Base-by-base conservation (phyloP, 2,329 filamentous ascomycete species). In the Xylaria digitata region DNA sequence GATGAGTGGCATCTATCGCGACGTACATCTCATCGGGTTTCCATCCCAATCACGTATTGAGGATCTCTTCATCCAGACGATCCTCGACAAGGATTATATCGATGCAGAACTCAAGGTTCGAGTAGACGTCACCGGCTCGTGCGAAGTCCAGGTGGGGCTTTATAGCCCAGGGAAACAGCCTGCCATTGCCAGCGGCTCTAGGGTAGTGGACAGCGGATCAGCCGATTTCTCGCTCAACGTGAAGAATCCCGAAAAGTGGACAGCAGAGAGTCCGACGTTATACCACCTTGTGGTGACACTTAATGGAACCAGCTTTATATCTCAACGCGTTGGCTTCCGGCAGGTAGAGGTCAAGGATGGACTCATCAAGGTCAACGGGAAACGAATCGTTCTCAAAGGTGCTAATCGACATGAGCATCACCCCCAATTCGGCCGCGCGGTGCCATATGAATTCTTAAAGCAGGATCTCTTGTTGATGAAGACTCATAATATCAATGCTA, bases 371-470 rank as follows among this genome's bases (percentile, higher is more conserved):
- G 85, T 90, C 54, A 90, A 90, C 59, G 87, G 87, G 3, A 80
- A 83, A 66, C 79, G 83, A 7, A 83, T 90, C 50, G 80, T 87
- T 0, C 81, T 90, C 66, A 83, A 84, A 49, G 88, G 87, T 2
- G 85, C 85, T 3, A 90, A 90, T 72, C 82, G 87, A 50, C 88
- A 90, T 72, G 88, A 90, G 66, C 87, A 90, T 69, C 86, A 90
- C 71, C 86, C 86, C 1, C 77, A 79, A 62, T 80, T 81, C 30
- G 87, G 87, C 5, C 83, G 87, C 2, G 80, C 86, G 1, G 85
- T 89, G 1, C 85, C 86, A 0, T 79, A 82, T 21, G 83, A 86
- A 1, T 87, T 84, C 59, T 82, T 89, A 74, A 84, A 84, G 64
- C 75, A 80, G 26, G 87, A 90, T 67, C 79, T 89, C 5, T 63